A percentile compares a stretch with the other conserved stretches of the same genome.
phyloP scores from a whole-genome alignment of 305 asterid species.

The Coffea humblotiana region DNA sequence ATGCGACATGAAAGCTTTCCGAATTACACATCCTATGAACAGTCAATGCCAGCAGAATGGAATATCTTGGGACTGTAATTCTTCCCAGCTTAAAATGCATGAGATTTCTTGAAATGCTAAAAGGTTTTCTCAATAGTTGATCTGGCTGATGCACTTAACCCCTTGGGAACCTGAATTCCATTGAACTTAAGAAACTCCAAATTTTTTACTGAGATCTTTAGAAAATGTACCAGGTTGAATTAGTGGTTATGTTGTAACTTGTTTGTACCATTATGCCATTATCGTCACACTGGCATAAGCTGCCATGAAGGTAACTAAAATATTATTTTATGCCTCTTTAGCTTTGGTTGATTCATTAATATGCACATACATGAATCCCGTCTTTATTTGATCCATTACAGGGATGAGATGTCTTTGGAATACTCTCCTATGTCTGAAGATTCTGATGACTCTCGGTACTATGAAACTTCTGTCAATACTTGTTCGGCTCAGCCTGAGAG shows the following conservation, averaged over 20 bases:
- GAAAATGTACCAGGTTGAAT: neutral
- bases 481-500: conserved; percentile 44
- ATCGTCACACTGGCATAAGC: neutral
- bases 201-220: neutral
- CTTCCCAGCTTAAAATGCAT: neutral
- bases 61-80: neutral
- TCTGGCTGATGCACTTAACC: neutral
- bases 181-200: neutral
- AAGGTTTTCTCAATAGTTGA: neutral
- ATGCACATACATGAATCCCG: neutral
- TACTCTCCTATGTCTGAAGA: conserved; percentile 55
- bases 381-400: conserved; percentile 16
- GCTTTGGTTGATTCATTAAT: neutral
- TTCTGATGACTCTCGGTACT: conserved; percentile 40
- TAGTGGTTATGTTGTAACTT: neutral
- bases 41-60: neutral
- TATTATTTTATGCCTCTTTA: neutral
- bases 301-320: neutral
- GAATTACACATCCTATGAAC: neutral
- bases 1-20: neutral
- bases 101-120: neutral
- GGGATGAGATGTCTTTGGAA: conserved; percentile 43
- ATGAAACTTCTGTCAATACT: conserved; percentile 25
- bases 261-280: neutral
- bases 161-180: neutral